Evolutionary conservation across 768 basidiomycete genomes (phyloP).

Genomic region (Boletus bicolor): DNA sequence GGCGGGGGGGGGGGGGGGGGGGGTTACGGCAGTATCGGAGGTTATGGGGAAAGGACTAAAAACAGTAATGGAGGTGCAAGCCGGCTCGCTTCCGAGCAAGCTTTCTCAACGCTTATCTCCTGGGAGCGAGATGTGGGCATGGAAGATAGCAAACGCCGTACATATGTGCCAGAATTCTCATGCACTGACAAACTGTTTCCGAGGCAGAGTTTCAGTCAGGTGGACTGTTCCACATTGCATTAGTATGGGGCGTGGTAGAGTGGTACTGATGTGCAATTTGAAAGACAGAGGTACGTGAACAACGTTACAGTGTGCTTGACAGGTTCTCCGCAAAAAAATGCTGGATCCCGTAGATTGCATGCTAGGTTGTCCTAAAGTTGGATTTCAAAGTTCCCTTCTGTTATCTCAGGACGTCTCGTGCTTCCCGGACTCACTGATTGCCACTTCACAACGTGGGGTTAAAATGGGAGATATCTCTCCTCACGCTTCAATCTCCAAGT

Average conservation of each 20-base stretch:
- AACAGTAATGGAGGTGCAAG: no score
- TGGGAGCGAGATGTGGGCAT: not conserved
- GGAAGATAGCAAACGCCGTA: not conserved
- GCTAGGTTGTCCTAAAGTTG: constrained; percentile 1
- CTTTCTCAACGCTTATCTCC: constrained; percentile 2
- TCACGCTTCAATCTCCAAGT: no score
- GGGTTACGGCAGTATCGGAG: no score
- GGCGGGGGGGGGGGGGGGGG: no score
- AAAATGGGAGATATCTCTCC: not conserved
- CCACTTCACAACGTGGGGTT: not conserved
- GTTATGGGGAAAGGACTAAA: no score
- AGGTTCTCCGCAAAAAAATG: not conserved
- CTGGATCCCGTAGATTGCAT: not conserved
- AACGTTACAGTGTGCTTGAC: not conserved
- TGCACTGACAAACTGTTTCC: not conserved
- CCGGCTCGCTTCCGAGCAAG: no score
- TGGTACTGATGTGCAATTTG: not conserved
- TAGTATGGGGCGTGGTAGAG: not conserved
- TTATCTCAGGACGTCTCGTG: not conserved
- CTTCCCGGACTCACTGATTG: not conserved
- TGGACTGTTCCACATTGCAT: not conserved
- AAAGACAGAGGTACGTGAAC: not conserved
- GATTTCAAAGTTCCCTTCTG: not conserved
- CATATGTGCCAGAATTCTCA: not conserved
- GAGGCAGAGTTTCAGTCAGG: not conserved